Evolutionary conservation across 2,329 filamentous ascomycete genomes (phyloP).

Genomic region (Seiridium cupressi): DNA sequence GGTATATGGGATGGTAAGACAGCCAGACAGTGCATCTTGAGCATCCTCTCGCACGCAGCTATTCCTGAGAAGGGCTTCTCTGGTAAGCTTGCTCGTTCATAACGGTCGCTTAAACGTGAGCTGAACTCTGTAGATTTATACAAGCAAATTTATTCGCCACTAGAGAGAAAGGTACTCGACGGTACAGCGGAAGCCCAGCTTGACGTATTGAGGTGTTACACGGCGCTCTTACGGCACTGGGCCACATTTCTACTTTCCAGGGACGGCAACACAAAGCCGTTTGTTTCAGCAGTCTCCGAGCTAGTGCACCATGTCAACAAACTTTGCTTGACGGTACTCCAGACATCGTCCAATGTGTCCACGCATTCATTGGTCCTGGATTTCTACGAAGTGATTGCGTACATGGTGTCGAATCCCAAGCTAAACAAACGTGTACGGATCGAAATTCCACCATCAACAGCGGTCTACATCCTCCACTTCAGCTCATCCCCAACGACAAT

Average conservation of each 20-base stretch:
- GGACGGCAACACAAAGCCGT: conserved; percentile 31
- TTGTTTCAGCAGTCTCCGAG: conserved; percentile 35
- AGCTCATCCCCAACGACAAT: conserved; percentile 59
- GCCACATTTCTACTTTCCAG: conserved; percentile 40
- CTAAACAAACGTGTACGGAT: conserved; percentile 60
- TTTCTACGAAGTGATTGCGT: conserved; percentile 65
- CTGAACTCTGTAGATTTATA: conserved; percentile 47
- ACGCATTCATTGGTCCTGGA: conserved; percentile 60
- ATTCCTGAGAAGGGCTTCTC: conserved; percentile 48
- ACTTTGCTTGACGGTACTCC: conserved; percentile 59
- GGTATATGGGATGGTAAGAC: conserved; percentile 61
- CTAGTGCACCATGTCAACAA: conserved; percentile 50
- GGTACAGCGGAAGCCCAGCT: conserved; percentile 51
- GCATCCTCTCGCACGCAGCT: conserved; percentile 55
- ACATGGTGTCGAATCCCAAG: conserved; percentile 50
- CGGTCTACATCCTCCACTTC: conserved; percentile 73
- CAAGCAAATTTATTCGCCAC: conserved; percentile 42
- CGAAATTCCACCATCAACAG: conserved; percentile 62
- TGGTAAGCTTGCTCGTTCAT: conserved; percentile 36
- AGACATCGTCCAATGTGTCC: conserved; percentile 42
- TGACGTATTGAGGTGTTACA: conserved; percentile 66
- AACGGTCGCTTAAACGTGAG: background rate
- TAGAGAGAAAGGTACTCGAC: conserved; percentile 52
- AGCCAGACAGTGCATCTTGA: conserved; percentile 52
- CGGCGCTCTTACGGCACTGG: conserved; percentile 62